Evolutionary conservation across 2,329 filamentous ascomycete genomes (phyloP).

Genomic region (Cladobotryum protrusum): DNA sequence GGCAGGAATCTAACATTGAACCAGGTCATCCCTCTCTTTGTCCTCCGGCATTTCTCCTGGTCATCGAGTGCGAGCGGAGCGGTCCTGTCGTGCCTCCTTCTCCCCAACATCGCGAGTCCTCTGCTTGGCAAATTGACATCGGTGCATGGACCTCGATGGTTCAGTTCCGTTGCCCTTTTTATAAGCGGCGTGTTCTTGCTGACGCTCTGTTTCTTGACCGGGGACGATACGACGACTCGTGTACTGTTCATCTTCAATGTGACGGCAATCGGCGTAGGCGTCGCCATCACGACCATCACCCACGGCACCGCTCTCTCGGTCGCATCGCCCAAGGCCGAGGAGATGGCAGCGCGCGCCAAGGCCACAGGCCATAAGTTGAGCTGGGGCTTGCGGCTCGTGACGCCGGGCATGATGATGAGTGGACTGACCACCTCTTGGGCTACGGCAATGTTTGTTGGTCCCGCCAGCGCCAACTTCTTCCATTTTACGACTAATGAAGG

Average conservation of each 20-base stretch:
- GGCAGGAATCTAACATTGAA: too few species aligned
- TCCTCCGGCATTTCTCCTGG: constrained; percentile 10
- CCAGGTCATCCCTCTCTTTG: constrained; percentile 7
- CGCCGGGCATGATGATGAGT: constrained; percentile 10
- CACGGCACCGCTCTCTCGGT: constrained; percentile 9
- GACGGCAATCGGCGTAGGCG: constrained; percentile 3
- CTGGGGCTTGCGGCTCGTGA: constrained; percentile 5
- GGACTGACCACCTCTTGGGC: constrained; percentile 8
- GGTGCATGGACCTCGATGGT: constrained; percentile 8
- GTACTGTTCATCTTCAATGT: constrained; percentile 7
- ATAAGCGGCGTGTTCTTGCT: constrained; percentile 7
- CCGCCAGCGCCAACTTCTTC: constrained; percentile 7
- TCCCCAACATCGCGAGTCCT: constrained; percentile 6
- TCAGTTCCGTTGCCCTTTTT: constrained; percentile 6
- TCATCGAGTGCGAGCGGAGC: constrained; percentile 2
- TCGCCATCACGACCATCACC: constrained; percentile 6
- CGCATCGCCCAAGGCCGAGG: constrained; percentile 2
- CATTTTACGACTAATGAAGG: constrained; percentile 7
- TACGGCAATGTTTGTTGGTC: constrained; percentile 7
- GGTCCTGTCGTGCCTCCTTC: constrained; percentile 8
- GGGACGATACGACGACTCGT: constrained; percentile 4
- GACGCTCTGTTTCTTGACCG: constrained; percentile 1
- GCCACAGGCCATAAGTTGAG: constrained; percentile 1
- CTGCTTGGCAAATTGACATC: constrained; percentile 4
- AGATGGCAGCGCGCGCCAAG: neutral